A percentile compares a stretch with the other conserved stretches of the same genome.
Evolutionary conservation across 495 filamentous ascomycete genomes (phyloP).

Genomic region (Penicillium goetzii): DNA sequence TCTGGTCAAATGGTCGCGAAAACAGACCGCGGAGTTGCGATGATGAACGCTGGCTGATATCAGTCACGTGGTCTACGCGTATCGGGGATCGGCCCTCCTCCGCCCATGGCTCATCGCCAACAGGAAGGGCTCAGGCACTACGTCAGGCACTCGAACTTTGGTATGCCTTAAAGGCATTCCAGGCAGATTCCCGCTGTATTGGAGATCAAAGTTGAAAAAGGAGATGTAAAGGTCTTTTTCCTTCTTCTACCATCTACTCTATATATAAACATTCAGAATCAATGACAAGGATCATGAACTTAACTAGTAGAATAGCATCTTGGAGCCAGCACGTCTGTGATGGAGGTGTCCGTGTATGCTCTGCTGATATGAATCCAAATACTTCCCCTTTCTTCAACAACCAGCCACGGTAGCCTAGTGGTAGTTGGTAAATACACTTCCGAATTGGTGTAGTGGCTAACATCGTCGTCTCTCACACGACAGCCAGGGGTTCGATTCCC

Average conservation of each 20-base stretch:
- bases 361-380: background rate
- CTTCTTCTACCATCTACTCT: background rate
- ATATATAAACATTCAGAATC: background rate
- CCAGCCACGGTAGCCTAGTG: slow-evolving; percentile 4
- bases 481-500: slow-evolving; percentile 49
- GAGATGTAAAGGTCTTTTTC: background rate
- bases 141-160: background rate
- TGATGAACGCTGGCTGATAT: slow-evolving; percentile 13
- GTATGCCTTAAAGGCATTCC: too few relatives aligned
- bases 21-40: slow-evolving; percentile 10
- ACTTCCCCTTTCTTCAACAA: background rate
- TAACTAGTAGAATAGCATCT: background rate
- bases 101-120: background rate
- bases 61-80: slow-evolving; percentile 14
- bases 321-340: background rate
- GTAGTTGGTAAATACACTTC: slow-evolving; percentile 9
- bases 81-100: slow-evolving; percentile 3
- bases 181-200: too few relatives aligned
- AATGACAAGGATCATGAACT: background rate
- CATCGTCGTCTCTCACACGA: slow-evolving; percentile 49
- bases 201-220: too few relatives aligned
- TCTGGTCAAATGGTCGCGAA: background rate
- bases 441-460: slow-evolving; percentile 51
- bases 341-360: background rate
- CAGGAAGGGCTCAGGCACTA: background rate